Evolutionary conservation across 2,329 filamentous ascomycete genomes (phyloP).

Genomic region (Aspergillus ochraceoroseus): DNA sequence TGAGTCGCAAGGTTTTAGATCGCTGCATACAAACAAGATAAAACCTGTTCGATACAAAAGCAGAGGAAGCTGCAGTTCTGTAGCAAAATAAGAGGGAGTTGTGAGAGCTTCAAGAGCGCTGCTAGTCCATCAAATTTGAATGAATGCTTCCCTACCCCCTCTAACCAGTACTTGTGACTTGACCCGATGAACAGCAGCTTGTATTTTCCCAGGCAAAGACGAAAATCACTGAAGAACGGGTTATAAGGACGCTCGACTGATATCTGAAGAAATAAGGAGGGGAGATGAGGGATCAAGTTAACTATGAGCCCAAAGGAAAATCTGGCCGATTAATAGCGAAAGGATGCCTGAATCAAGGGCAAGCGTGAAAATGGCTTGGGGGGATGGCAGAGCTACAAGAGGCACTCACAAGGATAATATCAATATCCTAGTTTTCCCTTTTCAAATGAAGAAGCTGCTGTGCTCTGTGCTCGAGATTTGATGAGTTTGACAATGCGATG

Average conservation of each 20-base stretch:
- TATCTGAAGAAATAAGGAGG: neutral
- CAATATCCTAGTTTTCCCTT: no score
- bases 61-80: conserved; percentile 21
- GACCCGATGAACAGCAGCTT: neutral
- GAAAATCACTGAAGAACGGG: neutral
- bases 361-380: no score
- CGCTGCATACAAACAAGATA: conserved; percentile 36
- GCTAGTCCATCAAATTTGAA: conserved; percentile 20
- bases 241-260: neutral
- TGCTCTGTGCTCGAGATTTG: no score
- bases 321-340: no score
- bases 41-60: conserved; percentile 32
- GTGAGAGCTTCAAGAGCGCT: conserved; percentile 14
- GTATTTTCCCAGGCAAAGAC: neutral
- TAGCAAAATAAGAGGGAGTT: conserved; percentile 15
- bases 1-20: conserved; percentile 25
- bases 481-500: no score
- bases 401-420: no score
- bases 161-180: conserved; percentile 5
- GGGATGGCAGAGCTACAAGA: no score
- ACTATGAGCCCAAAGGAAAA: neutral
- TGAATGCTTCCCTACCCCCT: conserved; percentile 12
- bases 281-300: neutral
- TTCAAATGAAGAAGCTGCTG: no score
- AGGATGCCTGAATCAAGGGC: no score